Base-by-base conservation (phyloP, 208 protist genomes). In the Spongospora subterranea region DNA sequence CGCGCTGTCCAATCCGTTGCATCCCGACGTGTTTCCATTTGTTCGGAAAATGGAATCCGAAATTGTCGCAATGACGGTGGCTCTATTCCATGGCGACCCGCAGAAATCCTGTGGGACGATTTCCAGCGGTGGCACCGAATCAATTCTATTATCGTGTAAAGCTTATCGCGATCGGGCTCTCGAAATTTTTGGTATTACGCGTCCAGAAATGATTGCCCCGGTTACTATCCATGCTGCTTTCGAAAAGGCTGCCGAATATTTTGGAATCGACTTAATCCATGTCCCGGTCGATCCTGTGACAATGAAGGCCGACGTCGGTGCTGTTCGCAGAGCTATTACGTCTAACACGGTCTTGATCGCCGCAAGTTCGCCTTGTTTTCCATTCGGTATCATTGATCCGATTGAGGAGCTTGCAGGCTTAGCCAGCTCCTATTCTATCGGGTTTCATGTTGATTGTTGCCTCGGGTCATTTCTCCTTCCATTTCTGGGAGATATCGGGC, bases 371-470 rank as follows among this genome's bases (percentile, higher is more conserved):
- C 97, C 98, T 35, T 96, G 95, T 88, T 99, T 97, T 93, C 96
- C 97, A 17, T 97, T 99, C 90, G 98, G 98, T 66, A 89, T 91
- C 71, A 93, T 96, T 45, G 96, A 97, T 92, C 89, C 90, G 65
- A 96, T 97, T 0, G 82, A 89, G 20, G 91, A 50, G 13, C 88
- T 99, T 0, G 90, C 97, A 0, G 95, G 96, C 77, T 66, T 99
- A 0, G 97, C 97, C 0, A 89, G 93, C 50, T 91, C 95, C 32
- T 90, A 97, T 92, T 93, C 95, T 88, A 96, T 99, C 92, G 97
- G 97, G 88, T 94, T 99, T 91, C 98, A 99, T 94, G 98, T 99
- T 0, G 98, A 99, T 93, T 97, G 95, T 92, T 99, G 98, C 93
- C 95, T 99, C 0, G 98, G 98, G 77, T 97, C 97, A 39, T 99